A percentile compares a stretch with the other conserved stretches of the same genome.
phyloP scores from a whole-genome alignment of 2,329 filamentous ascomycete genomes.

The Arthroderma sp. region DNA sequence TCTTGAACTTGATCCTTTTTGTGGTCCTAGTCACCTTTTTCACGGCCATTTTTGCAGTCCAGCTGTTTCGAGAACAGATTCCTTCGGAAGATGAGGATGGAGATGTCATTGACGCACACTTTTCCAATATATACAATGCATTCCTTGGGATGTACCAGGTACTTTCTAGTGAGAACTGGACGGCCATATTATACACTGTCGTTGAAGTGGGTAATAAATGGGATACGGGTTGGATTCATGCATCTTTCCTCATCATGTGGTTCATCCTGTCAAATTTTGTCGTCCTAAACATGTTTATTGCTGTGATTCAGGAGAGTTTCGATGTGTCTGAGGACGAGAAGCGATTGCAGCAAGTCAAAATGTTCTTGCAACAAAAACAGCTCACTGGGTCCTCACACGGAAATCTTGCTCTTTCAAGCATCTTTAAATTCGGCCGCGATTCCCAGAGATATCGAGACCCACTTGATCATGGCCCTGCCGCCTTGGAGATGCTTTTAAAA shows the following conservation, averaged over 20 bases:
- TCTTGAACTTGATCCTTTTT: slow-evolving; percentile 88
- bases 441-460: slow-evolving; percentile 59
- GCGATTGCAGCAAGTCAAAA: slow-evolving; percentile 86
- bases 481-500: slow-evolving; percentile 91
- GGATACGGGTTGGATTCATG: slow-evolving; percentile 82
- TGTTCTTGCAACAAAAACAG: slow-evolving; percentile 85
- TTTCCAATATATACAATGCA: slow-evolving; percentile 84
- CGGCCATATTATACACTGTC: slow-evolving; percentile 67
- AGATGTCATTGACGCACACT: slow-evolving; percentile 56
- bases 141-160: slow-evolving; percentile 98
- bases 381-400: slow-evolving; percentile 53
- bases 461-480: slow-evolving; percentile 79
- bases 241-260: slow-evolving; percentile 84
- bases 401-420: slow-evolving; percentile 63
- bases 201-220: slow-evolving; percentile 53
- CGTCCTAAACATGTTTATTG: slow-evolving; percentile 99
- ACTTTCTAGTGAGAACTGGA: slow-evolving; percentile 94
- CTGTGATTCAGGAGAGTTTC: slow-evolving; percentile 98
- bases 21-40: slow-evolving; percentile 93
- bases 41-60: slow-evolving; percentile 80
- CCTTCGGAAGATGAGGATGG: slow-evolving; percentile 50
- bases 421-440: slow-evolving; percentile 50
- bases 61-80: slow-evolving; percentile 82
- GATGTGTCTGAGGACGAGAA: slow-evolving; percentile 98
- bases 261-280: slow-evolving; percentile 94